Evolutionary conservation across 495 filamentous ascomycete species (phyloP), one percentile per base, ranked within the genome.

Genomic region (Penicillium simplicissimum): DNA sequence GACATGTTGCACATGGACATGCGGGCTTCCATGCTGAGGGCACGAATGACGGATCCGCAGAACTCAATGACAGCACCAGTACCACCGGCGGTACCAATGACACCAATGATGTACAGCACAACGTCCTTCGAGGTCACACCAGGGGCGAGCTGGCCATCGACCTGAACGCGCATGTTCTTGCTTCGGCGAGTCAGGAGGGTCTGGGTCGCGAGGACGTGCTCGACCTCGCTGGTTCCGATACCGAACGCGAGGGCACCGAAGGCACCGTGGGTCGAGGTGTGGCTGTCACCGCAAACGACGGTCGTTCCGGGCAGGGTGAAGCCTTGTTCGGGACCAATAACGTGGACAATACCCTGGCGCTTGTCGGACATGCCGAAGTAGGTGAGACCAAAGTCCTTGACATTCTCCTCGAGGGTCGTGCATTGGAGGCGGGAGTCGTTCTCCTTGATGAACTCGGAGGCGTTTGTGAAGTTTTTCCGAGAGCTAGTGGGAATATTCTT

Each of bases 1-100:
- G 94, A 92, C 95, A 98, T 98, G 81, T 98, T 98, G 79, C 95
- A 98, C 72, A 98, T 95, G 58, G 92, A 96, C 94, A 98, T 98
- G 68, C 95, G 88, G 38, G 95, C 95, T 74, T 98, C 95, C 86
- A 98, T 97, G 77, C 91, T 96, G 66, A 98, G 81, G 42, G 76
- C 77, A 62, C 91, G 85, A 70, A 98, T 97, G 55, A 93, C 92
- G 54, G 92, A 96, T 54, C 95, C 95, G 67, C 91, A 96, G 83
- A 90, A 98, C 80, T 98, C 95, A 67, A 98, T 96, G 60, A 98
- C 95, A 54, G 90, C 87, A 66, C 93, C 93, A 47, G 87, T 98
- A 56, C 95, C 95, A 74, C 94, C 95, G 52, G 95, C 95, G 45
- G 95, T 98, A 63, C 95, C 95, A 67, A 98, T 95, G 58, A 92